Evolutionary conservation across 768 basidiomycete genomes (phyloP).

Genomic region (Rhodotorula toruloides): DNA sequence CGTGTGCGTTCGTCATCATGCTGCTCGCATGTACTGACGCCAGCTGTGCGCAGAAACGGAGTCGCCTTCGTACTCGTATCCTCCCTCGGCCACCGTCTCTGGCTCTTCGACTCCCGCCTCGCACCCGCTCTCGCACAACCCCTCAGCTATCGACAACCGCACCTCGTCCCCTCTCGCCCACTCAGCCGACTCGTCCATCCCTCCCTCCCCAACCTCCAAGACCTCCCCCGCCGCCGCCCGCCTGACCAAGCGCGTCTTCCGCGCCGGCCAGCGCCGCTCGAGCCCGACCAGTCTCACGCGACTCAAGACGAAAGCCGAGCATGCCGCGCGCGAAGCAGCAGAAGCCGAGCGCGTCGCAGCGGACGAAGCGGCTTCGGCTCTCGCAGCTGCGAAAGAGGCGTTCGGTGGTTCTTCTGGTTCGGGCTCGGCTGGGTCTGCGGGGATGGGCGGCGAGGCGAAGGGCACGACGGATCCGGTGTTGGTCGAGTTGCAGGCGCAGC

Average conservation of each 20-base stretch:
- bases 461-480: conserved; percentile 49
- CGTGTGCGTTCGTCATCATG: background rate
- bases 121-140: background rate
- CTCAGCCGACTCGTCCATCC: background rate
- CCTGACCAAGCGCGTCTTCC: conserved; percentile 36
- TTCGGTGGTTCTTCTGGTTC: too few species aligned
- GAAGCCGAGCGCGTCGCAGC: conserved; percentile 10
- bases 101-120: conserved; percentile 10
- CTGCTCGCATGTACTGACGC: background rate
- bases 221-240: conserved; percentile 9
- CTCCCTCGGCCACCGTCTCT: conserved; percentile 1
- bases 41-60: background rate
- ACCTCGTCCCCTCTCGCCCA: conserved; percentile 1
- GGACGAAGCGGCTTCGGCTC: background rate
- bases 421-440: background rate
- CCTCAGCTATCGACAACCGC: background rate
- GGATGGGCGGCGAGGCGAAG: background rate
- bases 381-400: too few species aligned
- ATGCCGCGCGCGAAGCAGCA: conserved; percentile 20
- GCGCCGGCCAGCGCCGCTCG: conserved; percentile 42
- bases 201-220: conserved; percentile 24
- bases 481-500: conserved; percentile 64
- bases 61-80: background rate
- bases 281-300: conserved; percentile 37
- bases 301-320: conserved; percentile 27